Evolutionary conservation across 768 basidiomycete genomes (phyloP), one percentile per base, ranked within the genome.

Genomic region (Lentinula guzmanii): DNA sequence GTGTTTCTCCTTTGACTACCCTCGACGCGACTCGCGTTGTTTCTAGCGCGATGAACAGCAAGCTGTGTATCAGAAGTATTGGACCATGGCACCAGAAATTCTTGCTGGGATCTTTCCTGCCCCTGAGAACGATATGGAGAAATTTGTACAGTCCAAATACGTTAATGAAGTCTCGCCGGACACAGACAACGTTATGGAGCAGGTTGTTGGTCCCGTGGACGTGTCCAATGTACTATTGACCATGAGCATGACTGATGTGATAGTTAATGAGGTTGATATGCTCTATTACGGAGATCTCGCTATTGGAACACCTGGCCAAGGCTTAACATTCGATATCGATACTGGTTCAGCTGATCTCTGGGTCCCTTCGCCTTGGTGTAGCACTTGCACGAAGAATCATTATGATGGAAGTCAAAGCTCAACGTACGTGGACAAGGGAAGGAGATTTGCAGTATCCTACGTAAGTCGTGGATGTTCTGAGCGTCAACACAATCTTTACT

Each of bases 261-360:
- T 62, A 3, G 43, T 28, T 31, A 59, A 37, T 13, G 61, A 51
- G 24, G 16, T 63, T 21, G 66, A 67, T 37, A 62, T 80, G 33
- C 69, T 80, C 58, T 86, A 85, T 67, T 83, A 79, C 58, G 81
- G 79, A 2, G 62, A 68, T 8, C 57, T 86, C 52, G 39, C 64
- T 5, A 75, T 90, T 56, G 89, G 89, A 9, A 84, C 84, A 16
- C 81, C 81, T 1, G 65, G 72, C 0, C 86, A 88, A 69, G 57
- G 64, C 21, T 66, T 89, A 16, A 74, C 77, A 2, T 77, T 89
- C 37, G 82, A 86, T 69, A 74, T 89, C 64, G 89, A 90, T 70
- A 89, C 88, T 2, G 86, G 88, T 54, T 86, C 83, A 6, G 75
- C 82, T 37, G 89, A 90, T 68, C 74, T 86, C n/a, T 89, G 87